A percentile compares a stretch with the other conserved stretches of the same genome.
Evolutionary conservation across 306 rosid species (phyloP).

Genomic region (Comarum palustre): DNA sequence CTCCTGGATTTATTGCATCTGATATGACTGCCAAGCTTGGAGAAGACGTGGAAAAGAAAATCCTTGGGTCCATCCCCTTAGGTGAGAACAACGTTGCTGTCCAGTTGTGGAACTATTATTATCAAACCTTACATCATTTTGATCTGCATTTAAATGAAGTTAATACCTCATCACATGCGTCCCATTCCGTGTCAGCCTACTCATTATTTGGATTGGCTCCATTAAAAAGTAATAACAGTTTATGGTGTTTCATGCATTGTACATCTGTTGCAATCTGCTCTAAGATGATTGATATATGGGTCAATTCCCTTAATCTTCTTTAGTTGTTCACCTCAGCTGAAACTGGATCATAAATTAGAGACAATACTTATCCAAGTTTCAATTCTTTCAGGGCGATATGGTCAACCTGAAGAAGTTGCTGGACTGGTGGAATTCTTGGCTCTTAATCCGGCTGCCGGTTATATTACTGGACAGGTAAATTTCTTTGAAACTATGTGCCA

Average conservation of each 20-base stretch:
- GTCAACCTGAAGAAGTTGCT: conserved; percentile 96
- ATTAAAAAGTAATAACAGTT: background rate
- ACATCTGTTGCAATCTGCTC: conserved; percentile 6
- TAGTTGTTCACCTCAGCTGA: background rate
- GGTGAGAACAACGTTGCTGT: conserved; percentile 44
- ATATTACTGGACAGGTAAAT: conserved; percentile 82
- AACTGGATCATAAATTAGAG: background rate
- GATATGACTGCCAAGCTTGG: conserved; percentile 98
- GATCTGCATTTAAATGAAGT: background rate
- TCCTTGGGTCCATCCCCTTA: conserved; percentile 75
- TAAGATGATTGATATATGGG: background rate
- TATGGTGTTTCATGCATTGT: background rate
- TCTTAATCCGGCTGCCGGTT: conserved; percentile 79
- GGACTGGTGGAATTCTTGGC: conserved; percentile 94
- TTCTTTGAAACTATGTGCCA: background rate
- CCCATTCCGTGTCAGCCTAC: conserved; percentile 1
- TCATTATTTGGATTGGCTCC: background rate
- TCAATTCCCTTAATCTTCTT: background rate
- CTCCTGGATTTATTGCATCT: conserved; percentile 95
- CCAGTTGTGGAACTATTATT: background rate
- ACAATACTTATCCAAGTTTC: conserved; percentile 10
- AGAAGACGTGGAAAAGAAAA: conserved; percentile 78
- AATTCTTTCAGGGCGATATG: conserved; percentile 71
- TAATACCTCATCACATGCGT: background rate
- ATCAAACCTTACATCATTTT: conserved; percentile 1